Percentiles rank a stretch among this genome's conserved stretches.
Conservation (phyloP, 176 grass and related monocot species). For the Musa schizocarpa region DNA sequence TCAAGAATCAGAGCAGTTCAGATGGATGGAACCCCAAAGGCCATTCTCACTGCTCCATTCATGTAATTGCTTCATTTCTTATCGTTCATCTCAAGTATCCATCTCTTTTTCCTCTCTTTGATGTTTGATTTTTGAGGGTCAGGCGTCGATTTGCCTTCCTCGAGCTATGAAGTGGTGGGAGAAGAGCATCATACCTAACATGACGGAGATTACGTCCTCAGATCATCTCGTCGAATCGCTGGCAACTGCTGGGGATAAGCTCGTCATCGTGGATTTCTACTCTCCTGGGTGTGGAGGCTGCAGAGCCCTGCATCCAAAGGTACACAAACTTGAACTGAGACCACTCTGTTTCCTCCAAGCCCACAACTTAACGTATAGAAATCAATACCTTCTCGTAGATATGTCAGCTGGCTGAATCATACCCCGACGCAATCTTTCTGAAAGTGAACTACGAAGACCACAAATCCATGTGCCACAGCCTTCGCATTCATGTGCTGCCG, state of each 20-base stretch:
- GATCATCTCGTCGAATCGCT: not conserved
- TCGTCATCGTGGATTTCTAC: constrained; percentile 1
- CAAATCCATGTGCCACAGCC: not conserved
- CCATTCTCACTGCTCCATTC: not conserved
- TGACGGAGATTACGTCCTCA: not conserved
- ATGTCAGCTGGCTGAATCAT: not conserved
- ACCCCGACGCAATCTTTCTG: not conserved
- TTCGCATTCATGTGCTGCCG: not conserved
- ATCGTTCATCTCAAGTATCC: not conserved
- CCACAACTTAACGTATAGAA: not conserved
- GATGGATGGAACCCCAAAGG: not conserved
- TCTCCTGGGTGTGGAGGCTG: not conserved
- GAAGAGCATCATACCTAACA: not conserved
- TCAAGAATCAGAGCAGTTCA: not conserved
- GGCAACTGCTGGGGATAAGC: not conserved
- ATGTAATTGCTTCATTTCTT: not conserved
- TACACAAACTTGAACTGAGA: not conserved
- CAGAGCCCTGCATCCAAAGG: not conserved
- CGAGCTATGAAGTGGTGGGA: not conserved
- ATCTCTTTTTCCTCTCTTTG: not conserved
- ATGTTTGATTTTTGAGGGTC: not conserved
- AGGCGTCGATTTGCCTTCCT: not conserved
- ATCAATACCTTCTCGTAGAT: not conserved
- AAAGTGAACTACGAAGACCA: not conserved
- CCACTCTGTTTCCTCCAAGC: not conserved